Percentiles rank a stretch among this genome's conserved stretches.
Evolutionary conservation across 208 protist genomes (phyloP).

Genomic region (Spongospora subterranea): DNA sequence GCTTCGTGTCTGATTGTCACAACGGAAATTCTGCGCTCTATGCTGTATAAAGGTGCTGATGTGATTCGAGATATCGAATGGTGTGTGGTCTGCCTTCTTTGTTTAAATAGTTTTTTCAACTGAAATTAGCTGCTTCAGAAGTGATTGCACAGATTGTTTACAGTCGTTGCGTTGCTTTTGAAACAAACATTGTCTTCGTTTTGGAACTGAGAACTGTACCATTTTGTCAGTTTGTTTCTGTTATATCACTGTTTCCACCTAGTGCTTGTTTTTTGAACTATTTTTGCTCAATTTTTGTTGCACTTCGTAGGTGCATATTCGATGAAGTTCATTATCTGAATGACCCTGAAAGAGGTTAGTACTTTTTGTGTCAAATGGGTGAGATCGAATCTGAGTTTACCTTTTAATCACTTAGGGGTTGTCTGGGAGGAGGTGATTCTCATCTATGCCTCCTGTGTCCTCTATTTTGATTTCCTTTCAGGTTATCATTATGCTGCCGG

Average conservation of each 20-base stretch:
- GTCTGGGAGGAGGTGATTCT: conserved; percentile 85
- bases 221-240: too few relatives aligned
- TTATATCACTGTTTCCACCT: too few relatives aligned
- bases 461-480: background rate
- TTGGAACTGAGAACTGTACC: too few relatives aligned
- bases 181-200: too few relatives aligned
- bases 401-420: conserved; percentile 80
- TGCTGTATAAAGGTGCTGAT: conserved; percentile 83
- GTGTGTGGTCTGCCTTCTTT: conserved; percentile 58
- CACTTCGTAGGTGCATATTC: conserved; percentile 57
- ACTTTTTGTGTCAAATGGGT: conserved; percentile 64
- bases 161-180: too few relatives aligned
- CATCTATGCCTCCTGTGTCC: background rate
- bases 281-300: too few relatives aligned
- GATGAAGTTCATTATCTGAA: conserved; percentile 70
- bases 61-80: conserved; percentile 98
- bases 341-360: conserved; percentile 66
- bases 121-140: background rate
- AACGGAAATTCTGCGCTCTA: conserved; percentile 84
- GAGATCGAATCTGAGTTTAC: too few relatives aligned
- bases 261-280: too few relatives aligned
- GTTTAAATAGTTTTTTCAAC: background rate
- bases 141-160: too few relatives aligned
- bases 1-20: conserved; percentile 90
- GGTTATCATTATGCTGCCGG: conserved; percentile 89